Evolutionary conservation across 225 moss, liverwort and hornwort genomes (phyloP).

Genomic region (Pseudisothecium myosuroides): DNA sequence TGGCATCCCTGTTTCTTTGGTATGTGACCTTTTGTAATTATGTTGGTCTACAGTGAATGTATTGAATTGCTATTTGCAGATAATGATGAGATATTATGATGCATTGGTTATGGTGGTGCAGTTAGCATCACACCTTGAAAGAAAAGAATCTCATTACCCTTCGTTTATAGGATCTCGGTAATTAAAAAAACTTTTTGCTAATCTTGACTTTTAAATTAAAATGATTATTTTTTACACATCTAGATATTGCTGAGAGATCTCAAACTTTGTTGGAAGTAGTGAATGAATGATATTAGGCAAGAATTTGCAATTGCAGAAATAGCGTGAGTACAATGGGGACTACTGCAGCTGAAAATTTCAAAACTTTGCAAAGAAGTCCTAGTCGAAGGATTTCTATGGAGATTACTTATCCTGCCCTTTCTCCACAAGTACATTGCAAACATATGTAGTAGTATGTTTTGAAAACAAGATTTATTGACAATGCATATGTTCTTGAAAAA

Average conservation of each 20-base stretch:
- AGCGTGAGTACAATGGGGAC: conserved; percentile 48
- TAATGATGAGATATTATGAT: background rate
- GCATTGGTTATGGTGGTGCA: conserved; percentile 11
- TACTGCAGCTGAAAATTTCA: conserved; percentile 35
- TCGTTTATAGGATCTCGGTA: conserved; percentile 66
- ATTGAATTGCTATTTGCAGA: background rate
- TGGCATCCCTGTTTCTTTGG: conserved; percentile 47
- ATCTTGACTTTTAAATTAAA: background rate
- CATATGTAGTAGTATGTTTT: background rate
- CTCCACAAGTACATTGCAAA: conserved; percentile 37
- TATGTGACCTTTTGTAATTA: background rate
- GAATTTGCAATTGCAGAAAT: conserved; percentile 10
- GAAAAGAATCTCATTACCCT: conserved; percentile 57
- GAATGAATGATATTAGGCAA: background rate
- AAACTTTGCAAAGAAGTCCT: conserved; percentile 63
- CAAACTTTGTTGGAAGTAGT: background rate
- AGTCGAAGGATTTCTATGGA: conserved; percentile 37
- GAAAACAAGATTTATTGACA: background rate
- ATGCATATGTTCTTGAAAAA: background rate
- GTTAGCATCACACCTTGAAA: conserved; percentile 50
- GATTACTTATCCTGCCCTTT: conserved; percentile 46
- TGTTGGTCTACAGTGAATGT: background rate
- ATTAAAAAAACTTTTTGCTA: background rate
- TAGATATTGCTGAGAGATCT: background rate
- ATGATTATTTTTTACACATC: background rate